Percentiles rank a stretch among this genome's conserved stretches.
phyloP scores from a whole-genome alignment of 768 basidiomycete genomes.

The Clathrus columnatus region DNA sequence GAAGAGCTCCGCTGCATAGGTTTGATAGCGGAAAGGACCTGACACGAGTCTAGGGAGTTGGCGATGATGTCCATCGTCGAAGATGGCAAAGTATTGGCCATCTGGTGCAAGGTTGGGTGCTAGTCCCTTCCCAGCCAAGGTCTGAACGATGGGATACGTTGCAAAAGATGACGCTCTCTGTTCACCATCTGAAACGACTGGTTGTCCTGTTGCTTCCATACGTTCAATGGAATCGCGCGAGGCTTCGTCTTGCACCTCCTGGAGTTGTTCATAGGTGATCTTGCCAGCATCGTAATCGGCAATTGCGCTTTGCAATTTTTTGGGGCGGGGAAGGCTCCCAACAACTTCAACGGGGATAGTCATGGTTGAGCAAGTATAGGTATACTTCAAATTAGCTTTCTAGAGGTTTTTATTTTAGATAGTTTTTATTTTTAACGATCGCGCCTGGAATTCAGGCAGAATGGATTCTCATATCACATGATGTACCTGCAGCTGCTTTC shows the following conservation, averaged over 20 bases:
- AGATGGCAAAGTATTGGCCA: conserved; percentile 1
- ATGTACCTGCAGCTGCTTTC: no score
- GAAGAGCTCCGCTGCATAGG: not conserved
- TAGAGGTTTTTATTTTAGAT: no score
- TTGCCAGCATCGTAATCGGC: conserved; percentile 5
- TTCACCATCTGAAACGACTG: conserved; percentile 1
- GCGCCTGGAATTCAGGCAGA: no score
- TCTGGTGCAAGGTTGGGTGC: not conserved
- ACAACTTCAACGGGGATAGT: conserved; percentile 3
- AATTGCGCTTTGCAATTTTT: conserved; percentile 3
- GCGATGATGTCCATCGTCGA: conserved; percentile 1
- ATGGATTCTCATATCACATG: no score
- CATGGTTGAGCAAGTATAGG: not conserved
- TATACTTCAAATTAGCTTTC: no score
- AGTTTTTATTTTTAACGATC: no score
- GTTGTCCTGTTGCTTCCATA: conserved; percentile 2
- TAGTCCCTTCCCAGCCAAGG: conserved; percentile 1
- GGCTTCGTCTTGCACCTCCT: conserved; percentile 2
- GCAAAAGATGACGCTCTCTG: conserved; percentile 4
- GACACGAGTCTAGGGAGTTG: conserved; percentile 1
- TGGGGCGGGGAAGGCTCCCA: conserved; percentile 1
- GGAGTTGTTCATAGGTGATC: not conserved
- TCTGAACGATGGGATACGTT: conserved; percentile 1
- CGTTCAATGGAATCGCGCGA: conserved; percentile 1
- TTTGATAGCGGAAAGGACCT: conserved; percentile 5